Base-by-base conservation (phyloP, 2,329 filamentous ascomycete genomes). In the Gaeumannomyces sp. region DNA sequence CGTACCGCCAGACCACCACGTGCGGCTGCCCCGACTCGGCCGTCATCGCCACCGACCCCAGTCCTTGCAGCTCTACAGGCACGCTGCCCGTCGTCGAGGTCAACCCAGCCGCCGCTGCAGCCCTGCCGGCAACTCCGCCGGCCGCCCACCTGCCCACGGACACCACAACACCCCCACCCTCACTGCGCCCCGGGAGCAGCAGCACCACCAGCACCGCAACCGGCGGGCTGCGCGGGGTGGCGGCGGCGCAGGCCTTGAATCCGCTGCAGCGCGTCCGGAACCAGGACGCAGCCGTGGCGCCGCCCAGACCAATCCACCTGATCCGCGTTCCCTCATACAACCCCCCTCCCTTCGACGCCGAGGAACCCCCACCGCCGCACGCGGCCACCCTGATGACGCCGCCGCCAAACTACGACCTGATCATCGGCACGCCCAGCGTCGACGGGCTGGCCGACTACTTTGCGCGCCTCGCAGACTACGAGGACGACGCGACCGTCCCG, bases 401-500 rank as follows among this genome's bases (percentile, higher is more conserved):
- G 1, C 93, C 93, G 10, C 93, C 93, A 0, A 87, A 90, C 65
- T 97, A 97, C 73, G 91, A 94, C 66, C 81, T 83, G 4, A 90
- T 96, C 53, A 86, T 95, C 1, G 90, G 89, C 22, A 85, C 84
- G 66, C 80, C 85, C 29, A 81, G 87, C 77, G 80, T 92, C 74
- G 75, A 93, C 78, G 76, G 88, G 0, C 76, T 97, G 60, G 90
- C 92, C 1, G 93, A 97, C 72, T 97, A 97, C 75, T 97, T 97
- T 73, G 81, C 89, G 0, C 86, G 93, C 1, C 78, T 96, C 56
- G 90, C 90, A 0, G 85, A 92, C 68, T 89, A 91, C 65, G 89
- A 92, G 2, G 78, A 78, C 27, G 62, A 64, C 19, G 13, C 59
- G 11, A 50, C 53, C 0, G 28, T 2, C 58, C 22, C 7, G 25